Conservation (phyloP, 202 grass and related monocot genomes). For the Cymbopogon flexuosus region DNA sequence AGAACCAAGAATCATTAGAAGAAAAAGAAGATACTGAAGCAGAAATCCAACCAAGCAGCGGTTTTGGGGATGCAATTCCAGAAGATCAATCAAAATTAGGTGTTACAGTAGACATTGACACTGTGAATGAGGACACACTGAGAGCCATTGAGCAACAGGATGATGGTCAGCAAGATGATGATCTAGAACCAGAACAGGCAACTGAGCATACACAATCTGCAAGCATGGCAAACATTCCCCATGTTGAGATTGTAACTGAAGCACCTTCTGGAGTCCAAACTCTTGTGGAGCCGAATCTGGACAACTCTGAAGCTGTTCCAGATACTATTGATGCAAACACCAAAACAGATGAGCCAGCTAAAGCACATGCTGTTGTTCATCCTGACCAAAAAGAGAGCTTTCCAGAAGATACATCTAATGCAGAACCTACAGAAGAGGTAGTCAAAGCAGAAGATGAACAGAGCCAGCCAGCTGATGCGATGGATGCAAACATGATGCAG, state of each 20-base stretch:
- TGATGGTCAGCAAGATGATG: slow-evolving; percentile 1
- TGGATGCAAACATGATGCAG: slow-evolving; percentile 5
- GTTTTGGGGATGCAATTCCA: slow-evolving; percentile 26
- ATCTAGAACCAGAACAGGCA: slow-evolving; percentile 25
- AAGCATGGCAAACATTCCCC: neutral
- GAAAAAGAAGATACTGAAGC: slow-evolving; percentile 27
- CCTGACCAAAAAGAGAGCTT: slow-evolving; percentile 8
- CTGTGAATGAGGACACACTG: neutral
- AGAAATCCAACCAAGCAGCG: slow-evolving; percentile 17
- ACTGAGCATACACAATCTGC: slow-evolving; percentile 10
- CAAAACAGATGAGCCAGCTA: slow-evolving; percentile 22
- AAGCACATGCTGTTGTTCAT: neutral
- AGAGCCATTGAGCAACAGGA: slow-evolving; percentile 1
- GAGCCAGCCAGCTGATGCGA: neutral
- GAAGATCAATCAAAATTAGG: slow-evolving; percentile 10
- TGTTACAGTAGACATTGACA: neutral
- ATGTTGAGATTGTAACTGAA: slow-evolving; percentile 20
- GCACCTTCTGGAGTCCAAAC: slow-evolving; percentile 11
- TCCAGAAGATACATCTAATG: slow-evolving; percentile 8
- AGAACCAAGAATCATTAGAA: slow-evolving; percentile 31
- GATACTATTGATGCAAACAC: slow-evolving; percentile 20
- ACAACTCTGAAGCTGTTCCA: neutral
- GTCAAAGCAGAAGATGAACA: slow-evolving; percentile 20
- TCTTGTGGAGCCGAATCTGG: slow-evolving; percentile 10
- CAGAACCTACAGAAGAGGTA: slow-evolving; percentile 10